Evolutionary conservation across 257 asterid species (phyloP), one percentile per base, ranked within the genome.

Genomic region (Buddleja alternifolia): DNA sequence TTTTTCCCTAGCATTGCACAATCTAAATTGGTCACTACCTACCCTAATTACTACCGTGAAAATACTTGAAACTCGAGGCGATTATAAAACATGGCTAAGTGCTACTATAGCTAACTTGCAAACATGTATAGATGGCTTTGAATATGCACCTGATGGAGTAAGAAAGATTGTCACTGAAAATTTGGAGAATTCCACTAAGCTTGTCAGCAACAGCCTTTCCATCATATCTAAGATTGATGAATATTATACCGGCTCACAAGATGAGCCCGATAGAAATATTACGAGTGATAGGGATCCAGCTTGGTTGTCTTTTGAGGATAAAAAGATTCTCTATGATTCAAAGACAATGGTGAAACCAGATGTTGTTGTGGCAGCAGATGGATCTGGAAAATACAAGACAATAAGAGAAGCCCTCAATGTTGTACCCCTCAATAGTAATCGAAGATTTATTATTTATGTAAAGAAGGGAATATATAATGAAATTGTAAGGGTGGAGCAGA

Each of bases 281-380:
- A 19, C 0, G 36, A 50, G 37, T 60, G 50, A 24, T 3, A 58
- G 73, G 69, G 48, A 55, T 8, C 78, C 67, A 21, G 21, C 23
- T 8, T 66, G 73, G 78, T 17, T 73, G 19, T 47, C 78, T 15
- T 21, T 6, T 6, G 37, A 74, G 19, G 75, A 60, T 8, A 51
- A 10, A 24, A 10, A 19, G 37, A 15, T 67, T 52, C 3, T 40
- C 2, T 5, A 42, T 8, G 52, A 2, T 15, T n/a, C 17, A 11
- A 16, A 10, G 20, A 1, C 8, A 7, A 14, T 0, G 8, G 21
- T 20, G 7, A 25, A 16, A 0, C 69, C 75, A 1, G 11, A 73
- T 51, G 53, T 63, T 11, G 60, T 73, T 10, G 80, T 78, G 53
- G 80, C 83, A 6, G 8, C 55, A 39, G 83, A 74, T 60, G 83